Percentiles rank a stretch among this genome's conserved stretches.
These are phyloP conservation scores for Achaetomium macrosporum DNA, from an alignment of 2,329 filamentous ascomycete species.

Conservation along the genomic window DNA sequence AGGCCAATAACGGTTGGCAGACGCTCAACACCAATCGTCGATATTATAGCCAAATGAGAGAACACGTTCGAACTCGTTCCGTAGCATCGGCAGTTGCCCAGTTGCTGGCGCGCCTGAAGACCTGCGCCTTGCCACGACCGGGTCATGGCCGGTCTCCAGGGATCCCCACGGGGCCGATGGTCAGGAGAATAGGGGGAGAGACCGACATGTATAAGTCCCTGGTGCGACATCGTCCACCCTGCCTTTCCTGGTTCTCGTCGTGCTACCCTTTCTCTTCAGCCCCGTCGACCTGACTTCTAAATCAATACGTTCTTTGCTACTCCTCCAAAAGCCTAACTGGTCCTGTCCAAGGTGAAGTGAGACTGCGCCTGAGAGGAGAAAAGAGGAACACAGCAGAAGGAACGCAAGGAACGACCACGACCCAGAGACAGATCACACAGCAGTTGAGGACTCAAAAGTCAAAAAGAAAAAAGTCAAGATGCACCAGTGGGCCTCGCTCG, in stretches of 20 bases:
- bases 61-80: slow-evolving; percentile 23
- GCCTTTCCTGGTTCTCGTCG: background rate
- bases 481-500: slow-evolving; percentile 24
- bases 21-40: slow-evolving; percentile 19
- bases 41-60: slow-evolving; percentile 26
- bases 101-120: slow-evolving; percentile 15
- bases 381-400: too few species aligned
- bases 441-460: background rate
- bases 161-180: too few species aligned
- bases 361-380: too few species aligned
- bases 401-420: background rate
- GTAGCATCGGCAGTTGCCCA: slow-evolving; percentile 26
- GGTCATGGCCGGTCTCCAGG: slow-evolving; percentile 9
- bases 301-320: too few species aligned
- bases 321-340: too few species aligned
- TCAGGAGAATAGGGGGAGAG: background rate
- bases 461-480: slow-evolving; percentile 19
- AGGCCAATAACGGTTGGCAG: slow-evolving; percentile 12
- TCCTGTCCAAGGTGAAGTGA: too few species aligned
- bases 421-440: background rate
- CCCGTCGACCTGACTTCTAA: too few species aligned
- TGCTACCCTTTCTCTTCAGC: background rate
- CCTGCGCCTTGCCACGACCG: slow-evolving; percentile 8
- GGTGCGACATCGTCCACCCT: slow-evolving; percentile 8
- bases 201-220: slow-evolving; percentile 15